Evolutionary conservation across 2,329 filamentous ascomycete genomes (phyloP).

Genomic region (Ciborinia camelliae): DNA sequence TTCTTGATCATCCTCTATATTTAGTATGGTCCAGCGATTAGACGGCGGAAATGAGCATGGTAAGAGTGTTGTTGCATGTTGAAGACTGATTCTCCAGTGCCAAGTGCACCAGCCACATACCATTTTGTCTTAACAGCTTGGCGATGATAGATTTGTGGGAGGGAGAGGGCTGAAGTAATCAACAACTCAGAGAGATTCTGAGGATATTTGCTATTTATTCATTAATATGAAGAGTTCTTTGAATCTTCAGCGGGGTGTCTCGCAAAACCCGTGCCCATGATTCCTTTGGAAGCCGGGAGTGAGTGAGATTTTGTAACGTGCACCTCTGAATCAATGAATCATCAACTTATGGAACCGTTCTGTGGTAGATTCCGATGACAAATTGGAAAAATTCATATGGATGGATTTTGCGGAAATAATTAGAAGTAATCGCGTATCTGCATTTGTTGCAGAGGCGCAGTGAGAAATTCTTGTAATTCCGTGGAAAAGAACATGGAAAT

Average conservation of each 20-base stretch:
- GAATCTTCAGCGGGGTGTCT: background rate
- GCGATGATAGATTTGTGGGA: constrained; percentile 55
- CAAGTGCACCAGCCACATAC: constrained; percentile 57
- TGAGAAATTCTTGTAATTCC: background rate
- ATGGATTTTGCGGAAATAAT: background rate
- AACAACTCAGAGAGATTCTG: constrained; percentile 51
- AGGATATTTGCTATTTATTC: constrained; percentile 47
- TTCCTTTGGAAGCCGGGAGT: background rate
- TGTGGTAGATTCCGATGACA: background rate
- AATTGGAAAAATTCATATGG: background rate
- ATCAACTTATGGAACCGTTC: background rate
- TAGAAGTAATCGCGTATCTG: too few relatives aligned
- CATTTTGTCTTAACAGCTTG: constrained; percentile 55
- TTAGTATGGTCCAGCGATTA: constrained; percentile 50
- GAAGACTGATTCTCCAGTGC: constrained; percentile 53
- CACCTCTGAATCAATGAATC: background rate
- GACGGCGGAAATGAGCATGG: constrained; percentile 52
- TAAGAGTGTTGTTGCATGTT: constrained; percentile 52
- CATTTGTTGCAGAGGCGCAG: background rate
- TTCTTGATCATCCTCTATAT: constrained; percentile 57
- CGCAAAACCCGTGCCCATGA: background rate
- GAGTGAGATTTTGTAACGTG: background rate
- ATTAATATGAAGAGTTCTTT: background rate
- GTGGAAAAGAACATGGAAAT: background rate
- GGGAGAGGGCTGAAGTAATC: constrained; percentile 50